Conservation (phyloP, 805 yeast species). For the Yarrowia sp. region DNA sequence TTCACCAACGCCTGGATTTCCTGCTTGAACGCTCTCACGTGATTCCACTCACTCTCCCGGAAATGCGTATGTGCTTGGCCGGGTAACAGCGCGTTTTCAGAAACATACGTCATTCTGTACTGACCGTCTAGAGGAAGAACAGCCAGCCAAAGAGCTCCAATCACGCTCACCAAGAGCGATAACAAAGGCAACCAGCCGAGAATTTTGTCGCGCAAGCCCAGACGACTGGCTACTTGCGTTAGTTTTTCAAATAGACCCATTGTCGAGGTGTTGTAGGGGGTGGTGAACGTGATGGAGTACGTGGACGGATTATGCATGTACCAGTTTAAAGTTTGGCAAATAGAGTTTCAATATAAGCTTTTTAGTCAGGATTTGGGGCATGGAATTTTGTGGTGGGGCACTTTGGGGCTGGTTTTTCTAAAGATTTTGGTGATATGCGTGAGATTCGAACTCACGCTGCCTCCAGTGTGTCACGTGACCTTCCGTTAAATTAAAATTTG, state of each 20-base stretch:
- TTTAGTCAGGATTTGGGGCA: too few species aligned
- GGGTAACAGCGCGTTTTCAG: conserved; percentile 96
- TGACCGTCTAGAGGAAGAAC: conserved; percentile 77
- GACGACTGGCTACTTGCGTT: conserved; percentile 34
- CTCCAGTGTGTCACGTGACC: too few species aligned
- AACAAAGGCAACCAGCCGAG: conserved; percentile 35
- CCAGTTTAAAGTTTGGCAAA: neutral
- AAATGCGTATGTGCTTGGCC: conserved; percentile 91
- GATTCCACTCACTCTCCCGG: conserved; percentile 92
- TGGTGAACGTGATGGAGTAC: neutral
- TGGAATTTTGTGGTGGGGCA: too few species aligned
- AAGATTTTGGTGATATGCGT: too few species aligned
- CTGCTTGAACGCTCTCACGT: conserved; percentile 77
- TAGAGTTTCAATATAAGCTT: neutral
- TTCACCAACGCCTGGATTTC: conserved; percentile 47
- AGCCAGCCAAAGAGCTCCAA: conserved; percentile 57
- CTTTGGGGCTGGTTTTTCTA: too few species aligned
- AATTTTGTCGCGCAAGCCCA: conserved; percentile 35
- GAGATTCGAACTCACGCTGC: too few species aligned
- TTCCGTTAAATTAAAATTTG: too few species aligned
- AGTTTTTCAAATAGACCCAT: conserved; percentile 42
- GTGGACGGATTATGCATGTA: neutral
- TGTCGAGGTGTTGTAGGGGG: neutral
- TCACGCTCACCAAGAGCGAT: conserved; percentile 35
- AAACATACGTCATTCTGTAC: conserved; percentile 76